These are phyloP conservation scores for Sporothrix pallida DNA, from an alignment of 2,329 filamentous ascomycete species.

Conservation along the genomic window DNA sequence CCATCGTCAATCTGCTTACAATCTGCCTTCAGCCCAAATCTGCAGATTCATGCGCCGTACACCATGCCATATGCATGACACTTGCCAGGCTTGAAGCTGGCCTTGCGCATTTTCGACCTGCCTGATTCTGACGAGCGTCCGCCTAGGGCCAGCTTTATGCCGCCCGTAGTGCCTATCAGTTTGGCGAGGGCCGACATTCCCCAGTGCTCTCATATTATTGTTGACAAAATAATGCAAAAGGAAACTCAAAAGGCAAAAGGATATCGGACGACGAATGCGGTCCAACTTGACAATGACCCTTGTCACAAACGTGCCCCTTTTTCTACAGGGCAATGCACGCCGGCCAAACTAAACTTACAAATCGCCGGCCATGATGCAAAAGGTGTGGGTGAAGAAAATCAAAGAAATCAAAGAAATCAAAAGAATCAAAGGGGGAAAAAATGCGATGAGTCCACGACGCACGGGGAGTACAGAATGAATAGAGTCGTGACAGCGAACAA, in stretches of 20 bases:
- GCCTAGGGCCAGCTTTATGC: neutral
- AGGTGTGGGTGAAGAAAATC: neutral
- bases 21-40: neutral
- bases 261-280: neutral
- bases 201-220: neutral
- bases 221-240: neutral
- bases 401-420: neutral
- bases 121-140: slow-evolving; percentile 23
- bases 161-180: neutral
- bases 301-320: neutral
- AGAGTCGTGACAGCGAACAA: neutral
- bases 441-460: too few relatives aligned
- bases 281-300: neutral
- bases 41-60: neutral
- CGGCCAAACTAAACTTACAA: neutral
- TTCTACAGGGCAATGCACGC: neutral
- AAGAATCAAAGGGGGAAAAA: too few relatives aligned
- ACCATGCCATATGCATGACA: neutral
- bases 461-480: neutral
- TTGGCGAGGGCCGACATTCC: neutral
- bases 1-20: neutral
- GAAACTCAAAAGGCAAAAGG: neutral
- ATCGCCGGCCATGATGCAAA: neutral
- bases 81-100: neutral
- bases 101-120: slow-evolving; percentile 17